These are phyloP conservation scores for Ziziphus jujuba DNA, from an alignment of 306 rosid species.

Conservation along the genomic window DNA sequence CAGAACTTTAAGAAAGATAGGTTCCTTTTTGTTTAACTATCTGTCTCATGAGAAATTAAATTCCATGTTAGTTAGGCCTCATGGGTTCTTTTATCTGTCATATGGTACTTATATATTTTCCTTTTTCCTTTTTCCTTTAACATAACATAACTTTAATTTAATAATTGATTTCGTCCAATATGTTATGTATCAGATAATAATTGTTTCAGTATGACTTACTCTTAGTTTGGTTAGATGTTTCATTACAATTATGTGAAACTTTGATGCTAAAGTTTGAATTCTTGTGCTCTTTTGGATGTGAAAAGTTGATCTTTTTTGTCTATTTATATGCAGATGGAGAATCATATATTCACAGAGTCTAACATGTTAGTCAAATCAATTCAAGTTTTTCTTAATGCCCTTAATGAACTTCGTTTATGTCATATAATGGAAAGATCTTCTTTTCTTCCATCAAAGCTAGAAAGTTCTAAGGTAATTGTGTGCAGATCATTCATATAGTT, in stretches of 20 bases:
- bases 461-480: conserved; percentile 57
- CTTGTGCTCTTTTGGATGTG: neutral
- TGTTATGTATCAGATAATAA: no score
- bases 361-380: conserved; percentile 75
- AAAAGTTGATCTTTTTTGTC: conserved; percentile 21
- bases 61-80: no score
- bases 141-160: no score
- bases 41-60: no score
- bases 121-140: no score
- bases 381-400: conserved; percentile 79
- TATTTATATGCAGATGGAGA: conserved; percentile 73
- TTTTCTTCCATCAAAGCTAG: conserved; percentile 39
- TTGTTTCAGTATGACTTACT: neutral
- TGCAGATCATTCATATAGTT: conserved; percentile 9
- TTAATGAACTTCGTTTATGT: conserved; percentile 83
- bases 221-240: neutral
- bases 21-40: no score
- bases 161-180: no score
- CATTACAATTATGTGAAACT: neutral
- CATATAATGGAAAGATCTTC: conserved; percentile 59
- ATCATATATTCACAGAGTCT: conserved; percentile 68
- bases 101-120: no score
- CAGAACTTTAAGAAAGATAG: no score
- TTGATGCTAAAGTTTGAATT: no score
- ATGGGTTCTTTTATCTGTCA: no score